Base-by-base conservation (phyloP, 2,329 filamentous ascomycete genomes). In the Ramichloridium luteum region DNA sequence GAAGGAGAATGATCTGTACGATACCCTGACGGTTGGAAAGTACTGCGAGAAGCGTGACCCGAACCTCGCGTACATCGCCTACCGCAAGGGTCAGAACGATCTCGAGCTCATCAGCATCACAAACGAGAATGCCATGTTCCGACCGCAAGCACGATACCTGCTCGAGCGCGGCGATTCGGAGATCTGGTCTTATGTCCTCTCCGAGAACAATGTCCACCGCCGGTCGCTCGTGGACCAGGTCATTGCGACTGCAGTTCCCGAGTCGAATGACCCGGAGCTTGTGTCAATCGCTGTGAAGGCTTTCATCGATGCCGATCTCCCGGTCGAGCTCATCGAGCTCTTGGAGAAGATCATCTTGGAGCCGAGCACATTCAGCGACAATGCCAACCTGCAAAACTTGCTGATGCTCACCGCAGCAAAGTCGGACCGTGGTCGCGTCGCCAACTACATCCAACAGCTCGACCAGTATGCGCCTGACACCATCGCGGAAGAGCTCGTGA, bases 71-170 rank as follows among this genome's bases (percentile, higher is more conserved):
- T 93, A 81, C 60, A 93, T 96, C 54, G 82, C 85, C 40, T 98
- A 94, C 59, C 73, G 77, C 49, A 98, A 98, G 68, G 90, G 90
- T 13, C 83, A 94, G 60, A 98, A 98, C 45, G 90, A 98, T 51
- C 64, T 98, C 17, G 92, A 98, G 62, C 72, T 98, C 35, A 88
- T 98, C 60, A 90, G 81, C 58, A 88, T 98, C 53, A 96, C 90
- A 52, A 98, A 96, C 49, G 92, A 98, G 62, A 98, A 98, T 63
- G 78, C 83, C n/a, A 98, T 98, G 90, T 98, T 93, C 71, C 80
- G 86, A 50, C 82, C 82, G n/a, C 90, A 98, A 60, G 88, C 86
- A 36, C 80, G 90, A 22, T 98, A 98, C 59, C 70, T 98, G 14
- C 67, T 98, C 31, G 86, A 94, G 50, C 79, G 90, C 44, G 80